Base-by-base conservation (phyloP, 768 basidiomycete species). In the Calocybe indica region DNA sequence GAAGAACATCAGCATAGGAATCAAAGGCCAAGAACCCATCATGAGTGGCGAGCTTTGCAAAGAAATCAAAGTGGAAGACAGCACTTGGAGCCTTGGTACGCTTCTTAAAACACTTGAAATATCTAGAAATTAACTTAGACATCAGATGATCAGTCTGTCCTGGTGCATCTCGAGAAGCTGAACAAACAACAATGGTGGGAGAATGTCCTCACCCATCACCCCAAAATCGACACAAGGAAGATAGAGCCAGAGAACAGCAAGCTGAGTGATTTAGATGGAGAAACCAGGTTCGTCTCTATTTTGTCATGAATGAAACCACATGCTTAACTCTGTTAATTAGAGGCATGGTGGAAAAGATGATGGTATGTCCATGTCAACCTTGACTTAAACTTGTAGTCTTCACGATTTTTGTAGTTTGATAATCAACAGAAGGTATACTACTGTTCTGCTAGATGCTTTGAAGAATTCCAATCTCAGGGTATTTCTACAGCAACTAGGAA, bases 291-390 rank as follows among this genome's bases (percentile, higher is more conserved):
- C 32, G 68, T 52, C 8, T 22, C 22, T 22, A 22, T 22, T 22
- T 22, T 22, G 22, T 22, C 22, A 1, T 22, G 22, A 22, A 22
- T 22, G 22, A 4, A 1, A 22, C 22, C 22, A 4, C 37, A 40
- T 28, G 33, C 6, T 43, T 29, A n/a, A 40, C 48, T 43, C 53
- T 46, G 35, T 35, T 41, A 55, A 34, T 2, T 58, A 90, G 96
- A 55, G 92, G 89, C 2, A 88, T 99, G 89, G 96, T 99, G 3
- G 96, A 99, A 68, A 99, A 99, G 74, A 99, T 99, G 96, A 98
- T 99, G 95, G 95, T 95, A 69, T 56, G 86, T 45, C 28, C 31
- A 42, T 11, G 47, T 29, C 40, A 28, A 40, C 30, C 15, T 40
- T 35, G 43, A 36, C 13, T 39, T 14, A 45, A 40, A 39, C 41